Base-by-base conservation (phyloP, 805 yeast species). In the Suhomyces pyralidae region DNA sequence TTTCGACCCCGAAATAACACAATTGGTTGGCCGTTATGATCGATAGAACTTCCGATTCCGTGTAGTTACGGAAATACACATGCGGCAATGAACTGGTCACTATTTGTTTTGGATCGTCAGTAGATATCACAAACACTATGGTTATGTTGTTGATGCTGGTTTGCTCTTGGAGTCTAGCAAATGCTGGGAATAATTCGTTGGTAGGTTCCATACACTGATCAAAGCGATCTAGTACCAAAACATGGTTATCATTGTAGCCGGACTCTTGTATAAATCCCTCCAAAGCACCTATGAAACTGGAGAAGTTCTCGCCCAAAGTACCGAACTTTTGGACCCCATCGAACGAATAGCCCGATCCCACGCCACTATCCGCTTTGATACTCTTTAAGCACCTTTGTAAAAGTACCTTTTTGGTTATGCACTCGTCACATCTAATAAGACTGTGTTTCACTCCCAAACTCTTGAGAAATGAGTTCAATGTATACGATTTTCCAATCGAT, bases 401-500 rank as follows among this genome's bases (percentile, higher is more conserved):
- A 1, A 81, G 65, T 8, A 73, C 62, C 51, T 71, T 71, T 40
- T 66, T 64, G 5, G 78, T 69, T 25, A 80, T 61, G 48, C 77
- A 70, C 55, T 72, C 79, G 49, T 79, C 82, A 59, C 84, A 80
- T 10, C 71, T 64, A 12, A 81, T 58, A 6, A 69, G 55, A 1
- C 76, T 61, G 19, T 61, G 59, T 5, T 61, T 59, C 5, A 74
- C 59, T 1, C 59, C 60, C 12, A 74, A 48, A 7, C 57, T 51
- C 6, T 66, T 47, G 14, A 79, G 59, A 53, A 67, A 77, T 15
- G 58, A 51, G 1, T 53, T 56, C 5, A 80, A 63, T 0, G 74
- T 68, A 50, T 64, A 66, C 2, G 82, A 65, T 57, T 81, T 81
- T 0, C 85, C 85, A 15, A 78, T 66, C 1, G 83, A 72, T 49